Evolutionary conservation across 139 green algal species (phyloP).

Genomic region (Picochlorum sp.): DNA sequence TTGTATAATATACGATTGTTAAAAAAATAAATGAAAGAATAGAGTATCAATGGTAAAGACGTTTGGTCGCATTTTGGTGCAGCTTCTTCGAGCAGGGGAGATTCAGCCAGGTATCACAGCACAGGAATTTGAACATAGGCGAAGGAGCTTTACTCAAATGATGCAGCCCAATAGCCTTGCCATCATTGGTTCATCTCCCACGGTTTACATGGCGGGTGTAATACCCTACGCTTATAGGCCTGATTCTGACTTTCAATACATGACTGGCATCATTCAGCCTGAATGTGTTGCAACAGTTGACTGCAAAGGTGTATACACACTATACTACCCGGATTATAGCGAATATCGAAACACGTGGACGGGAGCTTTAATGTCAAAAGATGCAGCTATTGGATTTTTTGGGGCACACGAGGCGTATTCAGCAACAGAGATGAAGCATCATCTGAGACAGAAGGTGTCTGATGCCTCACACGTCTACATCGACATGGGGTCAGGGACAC

Average conservation of each 20-base stretch:
- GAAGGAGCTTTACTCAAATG: slow-evolving; percentile 24
- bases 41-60: background rate
- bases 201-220: slow-evolving; percentile 55
- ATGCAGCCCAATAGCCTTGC: slow-evolving; percentile 51
- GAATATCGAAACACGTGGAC: slow-evolving; percentile 34
- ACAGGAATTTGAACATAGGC: slow-evolving; percentile 38
- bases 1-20: background rate
- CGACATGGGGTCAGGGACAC: background rate
- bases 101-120: slow-evolving; percentile 45
- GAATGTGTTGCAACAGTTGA: slow-evolving; percentile 30
- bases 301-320: slow-evolving; percentile 6
- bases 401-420: slow-evolving; percentile 48
- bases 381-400: slow-evolving; percentile 42
- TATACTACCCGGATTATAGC: slow-evolving; percentile 36
- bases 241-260: slow-evolving; percentile 77
- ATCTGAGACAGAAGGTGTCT: slow-evolving; percentile 6
- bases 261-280: slow-evolving; percentile 74
- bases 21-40: background rate
- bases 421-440: slow-evolving; percentile 23
- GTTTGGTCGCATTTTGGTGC: background rate
- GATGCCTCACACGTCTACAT: slow-evolving; percentile 1
- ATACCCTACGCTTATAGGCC: slow-evolving; percentile 76
- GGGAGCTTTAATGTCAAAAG: slow-evolving; percentile 14
- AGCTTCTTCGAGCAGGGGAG: slow-evolving; percentile 24
- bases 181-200: slow-evolving; percentile 47